Evolutionary conservation across 352 stramenopile species (phyloP).

Genomic region (Pythium pyrilobum): DNA sequence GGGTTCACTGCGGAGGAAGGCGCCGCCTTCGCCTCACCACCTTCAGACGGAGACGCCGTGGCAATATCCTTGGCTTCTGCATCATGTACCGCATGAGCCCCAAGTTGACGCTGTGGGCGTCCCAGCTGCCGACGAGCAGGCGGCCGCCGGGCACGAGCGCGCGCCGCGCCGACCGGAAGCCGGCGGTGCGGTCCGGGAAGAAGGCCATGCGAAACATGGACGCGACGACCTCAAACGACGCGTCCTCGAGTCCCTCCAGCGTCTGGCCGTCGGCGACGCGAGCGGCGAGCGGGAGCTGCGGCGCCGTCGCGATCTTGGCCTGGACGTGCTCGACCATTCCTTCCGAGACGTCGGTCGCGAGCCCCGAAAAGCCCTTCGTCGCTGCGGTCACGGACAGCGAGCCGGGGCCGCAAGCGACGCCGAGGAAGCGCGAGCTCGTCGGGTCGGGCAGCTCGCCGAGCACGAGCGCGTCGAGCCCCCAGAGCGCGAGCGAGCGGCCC

Average conservation of each 20-base stretch:
- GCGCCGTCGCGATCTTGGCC: not conserved
- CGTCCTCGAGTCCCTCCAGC: slow-evolving; percentile 5
- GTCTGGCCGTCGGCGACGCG: slow-evolving; percentile 17
- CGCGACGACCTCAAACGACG: slow-evolving; percentile 13
- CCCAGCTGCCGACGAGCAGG: slow-evolving; percentile 12
- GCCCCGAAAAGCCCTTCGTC: slow-evolving; percentile 2
- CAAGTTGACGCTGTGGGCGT: slow-evolving; percentile 11
- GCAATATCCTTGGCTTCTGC: not conserved
- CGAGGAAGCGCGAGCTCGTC: not conserved
- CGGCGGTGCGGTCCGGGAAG: slow-evolving; percentile 12
- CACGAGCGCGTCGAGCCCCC: slow-evolving; percentile 9
- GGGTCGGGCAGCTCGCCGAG: not conserved
- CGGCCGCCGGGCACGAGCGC: slow-evolving; percentile 10
- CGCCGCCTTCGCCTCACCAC: no score
- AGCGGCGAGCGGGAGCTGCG: not conserved
- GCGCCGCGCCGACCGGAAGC: slow-evolving; percentile 7
- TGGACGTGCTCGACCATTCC: slow-evolving; percentile 9
- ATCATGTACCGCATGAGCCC: slow-evolving; percentile 1
- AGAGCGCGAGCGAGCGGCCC: slow-evolving; percentile 11
- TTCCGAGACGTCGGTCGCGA: slow-evolving; percentile 8
- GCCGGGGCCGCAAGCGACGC: slow-evolving; percentile 15
- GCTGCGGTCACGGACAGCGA: slow-evolving; percentile 4
- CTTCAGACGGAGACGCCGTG: no score
- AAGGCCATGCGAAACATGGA: slow-evolving; percentile 16
- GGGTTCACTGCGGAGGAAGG: slow-evolving; percentile 10